Percentiles rank a stretch among this genome's conserved stretches.
Conservation (phyloP, 495 filamentous ascomycete species). For the Lasiosphaeria hispida region DNA sequence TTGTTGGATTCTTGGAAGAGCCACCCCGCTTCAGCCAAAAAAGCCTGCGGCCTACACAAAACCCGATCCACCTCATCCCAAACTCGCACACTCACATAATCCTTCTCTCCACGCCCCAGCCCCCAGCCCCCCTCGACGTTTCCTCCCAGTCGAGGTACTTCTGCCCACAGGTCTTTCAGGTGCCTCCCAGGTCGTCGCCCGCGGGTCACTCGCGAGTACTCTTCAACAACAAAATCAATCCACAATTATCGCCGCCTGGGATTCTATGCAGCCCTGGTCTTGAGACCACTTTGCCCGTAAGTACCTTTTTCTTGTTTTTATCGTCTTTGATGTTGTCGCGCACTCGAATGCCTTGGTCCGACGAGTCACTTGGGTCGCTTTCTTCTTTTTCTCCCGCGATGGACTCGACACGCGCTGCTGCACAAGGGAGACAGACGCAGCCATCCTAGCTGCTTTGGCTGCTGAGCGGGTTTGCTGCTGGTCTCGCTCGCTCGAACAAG, state of each 20-base stretch:
- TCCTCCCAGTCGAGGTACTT: conserved; percentile 29
- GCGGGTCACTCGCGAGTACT: conserved; percentile 30
- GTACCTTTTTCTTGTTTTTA: conserved; percentile 19
- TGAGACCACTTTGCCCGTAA: conserved; percentile 24
- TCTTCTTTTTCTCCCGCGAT: conserved; percentile 10
- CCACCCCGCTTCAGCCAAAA: conserved; percentile 21
- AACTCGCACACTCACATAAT: conserved; percentile 22
- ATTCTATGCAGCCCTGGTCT: conserved; percentile 24
- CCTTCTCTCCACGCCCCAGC: conserved; percentile 20
- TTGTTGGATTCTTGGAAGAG: neutral
- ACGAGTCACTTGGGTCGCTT: neutral
- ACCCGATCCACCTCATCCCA: conserved; percentile 22
- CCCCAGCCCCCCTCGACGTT: conserved; percentile 20
- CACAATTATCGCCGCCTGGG: conserved; percentile 22
- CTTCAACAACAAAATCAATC: conserved; percentile 23
- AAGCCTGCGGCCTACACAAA: conserved; percentile 16
- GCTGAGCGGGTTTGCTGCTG: conserved; percentile 4
- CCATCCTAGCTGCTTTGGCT: conserved; percentile 13
- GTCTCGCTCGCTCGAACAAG: neutral
- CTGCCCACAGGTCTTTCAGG: conserved; percentile 22
- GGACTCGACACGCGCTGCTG: conserved; percentile 20
- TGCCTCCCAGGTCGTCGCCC: conserved; percentile 25
- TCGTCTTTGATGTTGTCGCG: neutral
- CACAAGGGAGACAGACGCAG: conserved; percentile 2
- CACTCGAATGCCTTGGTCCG: neutral